phyloP scores from a whole-genome alignment of 2,329 filamentous ascomycete genomes.

The Arthrocladium fulminans region DNA sequence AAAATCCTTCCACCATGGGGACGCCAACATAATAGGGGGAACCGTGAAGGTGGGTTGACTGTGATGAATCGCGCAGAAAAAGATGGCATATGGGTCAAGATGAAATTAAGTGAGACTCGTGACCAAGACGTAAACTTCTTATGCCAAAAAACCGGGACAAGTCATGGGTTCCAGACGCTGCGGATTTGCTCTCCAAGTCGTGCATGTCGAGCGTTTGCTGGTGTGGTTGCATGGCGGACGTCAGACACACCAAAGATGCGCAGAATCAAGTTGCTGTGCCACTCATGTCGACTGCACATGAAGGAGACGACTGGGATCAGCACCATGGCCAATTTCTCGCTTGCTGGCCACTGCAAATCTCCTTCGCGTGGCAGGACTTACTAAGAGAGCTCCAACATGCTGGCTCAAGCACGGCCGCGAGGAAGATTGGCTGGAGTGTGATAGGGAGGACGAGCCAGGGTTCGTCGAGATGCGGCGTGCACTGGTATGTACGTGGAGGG shows the following conservation, averaged over 20 bases:
- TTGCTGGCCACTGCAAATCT: neutral
- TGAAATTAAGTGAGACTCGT: slow-evolving; percentile 7
- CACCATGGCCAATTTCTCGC: neutral
- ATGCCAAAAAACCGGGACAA: neutral
- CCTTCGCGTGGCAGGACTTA: neutral
- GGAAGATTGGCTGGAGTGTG: neutral
- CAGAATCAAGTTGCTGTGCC: neutral
- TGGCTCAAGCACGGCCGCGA: neutral
- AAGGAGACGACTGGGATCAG: neutral
- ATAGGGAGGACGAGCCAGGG: neutral
- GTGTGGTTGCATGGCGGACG: neutral
- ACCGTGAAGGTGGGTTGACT: neutral
- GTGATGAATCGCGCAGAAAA: neutral
- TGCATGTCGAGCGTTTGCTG: neutral
- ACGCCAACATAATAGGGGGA: slow-evolving; percentile 8
- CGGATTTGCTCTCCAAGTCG: neutral
- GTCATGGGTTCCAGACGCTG: slow-evolving; percentile 5
- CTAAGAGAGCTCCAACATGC: neutral
- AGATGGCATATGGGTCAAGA: neutral
- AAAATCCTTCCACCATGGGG: neutral
- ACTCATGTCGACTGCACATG: slow-evolving; percentile 1
- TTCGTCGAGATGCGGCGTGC: neutral
- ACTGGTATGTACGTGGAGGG: neutral
- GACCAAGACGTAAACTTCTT: neutral
- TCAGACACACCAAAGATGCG: neutral